A percentile compares a stretch with the other conserved stretches of the same genome.
phyloP scores from a whole-genome alignment of 345 rosid genomes.

The Euclidium syriacum region DNA sequence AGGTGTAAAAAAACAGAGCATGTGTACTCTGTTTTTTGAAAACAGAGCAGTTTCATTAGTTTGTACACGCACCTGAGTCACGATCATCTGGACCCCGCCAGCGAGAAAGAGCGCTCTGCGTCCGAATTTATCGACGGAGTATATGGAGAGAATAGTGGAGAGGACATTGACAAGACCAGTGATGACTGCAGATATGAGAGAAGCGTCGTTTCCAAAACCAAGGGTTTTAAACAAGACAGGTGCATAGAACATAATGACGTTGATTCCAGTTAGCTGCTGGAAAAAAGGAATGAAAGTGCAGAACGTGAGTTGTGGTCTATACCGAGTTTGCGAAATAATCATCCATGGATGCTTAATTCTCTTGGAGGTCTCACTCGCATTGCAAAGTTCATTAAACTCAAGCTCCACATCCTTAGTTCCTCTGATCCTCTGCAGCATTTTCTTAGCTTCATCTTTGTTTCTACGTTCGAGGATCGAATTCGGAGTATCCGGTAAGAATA shows the following conservation, averaged over 20 bases:
- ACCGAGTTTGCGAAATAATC: conserved; percentile 15
- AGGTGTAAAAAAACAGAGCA: not conserved
- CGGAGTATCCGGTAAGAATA: conserved; percentile 40
- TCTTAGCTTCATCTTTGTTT: conserved; percentile 22
- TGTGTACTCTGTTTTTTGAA: not conserved
- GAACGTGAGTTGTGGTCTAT: conserved; percentile 36
- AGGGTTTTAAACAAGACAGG: conserved; percentile 38
- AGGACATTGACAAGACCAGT: conserved; percentile 31
- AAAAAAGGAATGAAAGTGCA: conserved; percentile 32
- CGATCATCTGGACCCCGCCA: conserved; percentile 38
- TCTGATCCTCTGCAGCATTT: conserved; percentile 30
- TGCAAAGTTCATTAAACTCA: conserved; percentile 31
- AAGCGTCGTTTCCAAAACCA: conserved; percentile 31
- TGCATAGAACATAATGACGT: conserved; percentile 43
- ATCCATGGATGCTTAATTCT: conserved; percentile 31
- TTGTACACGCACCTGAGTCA: conserved; percentile 30
- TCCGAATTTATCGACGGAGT: conserved; percentile 32
- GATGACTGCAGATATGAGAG: conserved; percentile 33
- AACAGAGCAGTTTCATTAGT: not conserved
- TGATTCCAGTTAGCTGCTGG: conserved; percentile 42
- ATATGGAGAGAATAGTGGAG: conserved; percentile 32
- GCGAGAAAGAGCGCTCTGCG: conserved; percentile 30
- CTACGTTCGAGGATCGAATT: conserved; percentile 43
- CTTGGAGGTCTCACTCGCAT: conserved; percentile 22
- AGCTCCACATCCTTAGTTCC: conserved; percentile 32